These are phyloP conservation scores for Phytophthora pini DNA, from an alignment of 352 stramenopile genomes.

Conservation along the genomic window DNA sequence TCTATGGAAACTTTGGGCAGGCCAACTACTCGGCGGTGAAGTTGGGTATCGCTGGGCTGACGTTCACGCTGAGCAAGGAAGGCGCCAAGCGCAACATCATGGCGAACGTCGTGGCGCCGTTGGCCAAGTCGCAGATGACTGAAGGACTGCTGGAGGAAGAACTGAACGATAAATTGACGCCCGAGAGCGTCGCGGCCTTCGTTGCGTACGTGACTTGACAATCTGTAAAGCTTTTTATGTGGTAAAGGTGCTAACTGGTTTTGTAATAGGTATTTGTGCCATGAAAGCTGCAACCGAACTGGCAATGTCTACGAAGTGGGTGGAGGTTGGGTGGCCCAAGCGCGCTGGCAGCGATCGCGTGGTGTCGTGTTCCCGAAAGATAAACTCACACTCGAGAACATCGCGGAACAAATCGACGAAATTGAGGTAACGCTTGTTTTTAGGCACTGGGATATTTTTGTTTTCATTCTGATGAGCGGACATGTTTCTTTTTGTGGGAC, in stretches of 20 bases:
- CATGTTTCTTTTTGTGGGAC: background rate
- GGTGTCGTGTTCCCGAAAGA: constrained; percentile 64
- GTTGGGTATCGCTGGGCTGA: constrained; percentile 93
- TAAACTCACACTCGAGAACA: constrained; percentile 55
- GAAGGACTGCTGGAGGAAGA: constrained; percentile 72
- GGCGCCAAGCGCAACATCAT: constrained; percentile 77
- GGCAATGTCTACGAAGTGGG: constrained; percentile 87
- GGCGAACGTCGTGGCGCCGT: constrained; percentile 82
- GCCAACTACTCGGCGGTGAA: constrained; percentile 92
- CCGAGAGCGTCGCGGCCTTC: constrained; percentile 82
- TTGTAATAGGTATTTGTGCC: constrained; percentile 68
- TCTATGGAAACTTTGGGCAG: constrained; percentile 92
- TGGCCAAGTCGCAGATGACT: constrained; percentile 89
- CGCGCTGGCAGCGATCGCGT: constrained; percentile 78
- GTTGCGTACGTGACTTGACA: constrained; percentile 51
- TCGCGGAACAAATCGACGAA: constrained; percentile 57
- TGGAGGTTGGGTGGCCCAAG: constrained; percentile 77
- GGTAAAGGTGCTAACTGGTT: constrained; percentile 2
- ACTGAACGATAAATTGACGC: constrained; percentile 72
- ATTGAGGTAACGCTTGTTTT: constrained; percentile 48
- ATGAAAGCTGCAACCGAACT: constrained; percentile 76
- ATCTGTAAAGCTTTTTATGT: background rate
- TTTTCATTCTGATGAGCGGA: background rate
- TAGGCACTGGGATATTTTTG: background rate
- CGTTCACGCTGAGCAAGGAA: constrained; percentile 90